phyloP scores from a whole-genome alignment of 495 filamentous ascomycete species.

The Neurospora tetrasperma region DNA sequence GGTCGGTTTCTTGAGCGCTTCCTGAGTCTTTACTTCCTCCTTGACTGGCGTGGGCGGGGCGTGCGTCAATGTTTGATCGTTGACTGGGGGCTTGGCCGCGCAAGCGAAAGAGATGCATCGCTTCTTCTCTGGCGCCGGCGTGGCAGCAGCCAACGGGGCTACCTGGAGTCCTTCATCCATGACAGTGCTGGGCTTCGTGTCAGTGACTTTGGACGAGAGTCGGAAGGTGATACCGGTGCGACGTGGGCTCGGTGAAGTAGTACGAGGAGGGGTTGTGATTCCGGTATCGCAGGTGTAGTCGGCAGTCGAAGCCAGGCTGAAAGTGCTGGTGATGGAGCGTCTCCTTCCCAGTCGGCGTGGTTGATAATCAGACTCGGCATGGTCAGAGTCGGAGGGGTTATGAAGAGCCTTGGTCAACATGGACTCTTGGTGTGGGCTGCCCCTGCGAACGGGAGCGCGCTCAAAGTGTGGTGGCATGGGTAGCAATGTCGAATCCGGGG shows the following conservation, averaged over 20 bases:
- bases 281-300: slow-evolving; percentile 90
- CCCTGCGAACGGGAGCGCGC: slow-evolving; percentile 31
- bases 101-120: slow-evolving; percentile 92
- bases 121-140: slow-evolving; percentile 41
- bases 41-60: slow-evolving; percentile 14
- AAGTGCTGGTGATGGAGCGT: slow-evolving; percentile 66
- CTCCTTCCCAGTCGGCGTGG: slow-evolving; percentile 27
- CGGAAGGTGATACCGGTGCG: slow-evolving; percentile 31
- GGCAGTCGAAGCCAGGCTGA: slow-evolving; percentile 67
- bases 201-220: neutral
- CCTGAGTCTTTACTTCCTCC: slow-evolving; percentile 17
- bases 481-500: slow-evolving; percentile 16
- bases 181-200: neutral
- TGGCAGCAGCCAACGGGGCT: slow-evolving; percentile 11
- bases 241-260: slow-evolving; percentile 81
- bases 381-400: slow-evolving; percentile 48
- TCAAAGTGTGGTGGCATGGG: slow-evolving; percentile 27
- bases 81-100: slow-evolving; percentile 35
- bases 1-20: slow-evolving; percentile 29
- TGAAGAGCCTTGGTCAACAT: slow-evolving; percentile 72
- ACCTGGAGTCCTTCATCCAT: slow-evolving; percentile 2
- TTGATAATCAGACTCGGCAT: slow-evolving; percentile 12
- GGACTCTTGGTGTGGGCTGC: slow-evolving; percentile 51
- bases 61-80: slow-evolving; percentile 19
- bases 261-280: slow-evolving; percentile 79